Conservation (phyloP, 2,329 filamentous ascomycete genomes). For the Colletotrichum sp. region DNA sequence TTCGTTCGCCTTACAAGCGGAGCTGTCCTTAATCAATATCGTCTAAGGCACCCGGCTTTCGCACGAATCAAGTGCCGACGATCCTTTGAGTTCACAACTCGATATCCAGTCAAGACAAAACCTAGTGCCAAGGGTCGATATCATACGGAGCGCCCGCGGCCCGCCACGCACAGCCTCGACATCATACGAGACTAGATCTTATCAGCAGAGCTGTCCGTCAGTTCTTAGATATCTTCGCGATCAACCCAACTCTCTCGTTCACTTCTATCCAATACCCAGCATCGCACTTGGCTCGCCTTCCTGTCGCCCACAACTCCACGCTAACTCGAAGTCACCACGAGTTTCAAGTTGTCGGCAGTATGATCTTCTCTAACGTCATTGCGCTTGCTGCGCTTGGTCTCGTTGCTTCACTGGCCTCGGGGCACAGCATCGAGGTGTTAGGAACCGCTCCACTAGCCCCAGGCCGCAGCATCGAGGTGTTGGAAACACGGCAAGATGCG, state of each 20-base stretch:
- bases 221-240: background rate
- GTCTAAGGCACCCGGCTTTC: background rate
- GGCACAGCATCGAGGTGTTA: background rate
- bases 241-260: background rate
- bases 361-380: background rate
- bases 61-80: background rate
- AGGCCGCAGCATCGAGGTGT: background rate
- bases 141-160: background rate
- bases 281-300: background rate
- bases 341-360: background rate
- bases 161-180: background rate
- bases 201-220: background rate
- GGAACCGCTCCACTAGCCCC: background rate
- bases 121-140: background rate
- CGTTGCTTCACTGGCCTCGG: background rate
- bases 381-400: background rate
- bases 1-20: background rate
- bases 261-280: background rate
- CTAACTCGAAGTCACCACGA: background rate
- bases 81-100: background rate
- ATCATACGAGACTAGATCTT: background rate
- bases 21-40: background rate
- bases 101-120: background rate
- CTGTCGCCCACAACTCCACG: background rate
- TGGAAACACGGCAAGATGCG: background rate